phyloP scores from a whole-genome alignment of 2,329 filamentous ascomycete genomes.

The Pseudogymnoascus sp. region DNA sequence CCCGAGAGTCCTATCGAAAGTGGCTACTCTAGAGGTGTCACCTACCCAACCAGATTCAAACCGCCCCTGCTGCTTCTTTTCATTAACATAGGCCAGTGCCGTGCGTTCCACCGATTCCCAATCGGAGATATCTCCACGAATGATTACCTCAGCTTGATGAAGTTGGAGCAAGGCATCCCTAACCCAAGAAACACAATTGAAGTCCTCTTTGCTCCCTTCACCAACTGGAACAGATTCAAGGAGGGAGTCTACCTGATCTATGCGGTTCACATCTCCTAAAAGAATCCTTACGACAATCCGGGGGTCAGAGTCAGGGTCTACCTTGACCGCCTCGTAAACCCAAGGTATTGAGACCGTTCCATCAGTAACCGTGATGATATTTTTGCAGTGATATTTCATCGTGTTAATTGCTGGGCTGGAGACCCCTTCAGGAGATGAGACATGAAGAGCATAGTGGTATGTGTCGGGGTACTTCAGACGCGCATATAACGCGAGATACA shows the following conservation, averaged over 20 bases:
- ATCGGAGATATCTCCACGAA: neutral
- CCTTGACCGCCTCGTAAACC: neutral
- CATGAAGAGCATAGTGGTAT: neutral
- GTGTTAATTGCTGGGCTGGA: neutral
- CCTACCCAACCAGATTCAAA: neutral
- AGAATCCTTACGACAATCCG: neutral
- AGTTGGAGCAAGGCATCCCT: neutral
- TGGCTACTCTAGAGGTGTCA: neutral
- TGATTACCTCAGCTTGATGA: neutral
- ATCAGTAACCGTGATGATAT: neutral
- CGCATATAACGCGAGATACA: neutral
- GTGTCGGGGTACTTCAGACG: neutral
- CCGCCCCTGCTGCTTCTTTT: neutral
- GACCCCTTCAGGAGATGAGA: neutral
- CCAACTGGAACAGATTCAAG: neutral
- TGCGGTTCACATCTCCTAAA: neutral
- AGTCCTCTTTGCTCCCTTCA: neutral
- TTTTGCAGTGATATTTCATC: slow-evolving; percentile 30
- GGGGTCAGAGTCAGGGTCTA: neutral
- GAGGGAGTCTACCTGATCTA: neutral
- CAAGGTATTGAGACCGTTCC: neutral
- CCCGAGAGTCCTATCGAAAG: neutral
- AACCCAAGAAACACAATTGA: neutral
- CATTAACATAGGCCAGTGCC: neutral
- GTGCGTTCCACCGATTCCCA: neutral